A percentile compares a stretch with the other conserved stretches of the same genome.
These are phyloP conservation scores for Tulasnella sp. DNA, from an alignment of 768 basidiomycete genomes.

Conservation along the genomic window DNA sequence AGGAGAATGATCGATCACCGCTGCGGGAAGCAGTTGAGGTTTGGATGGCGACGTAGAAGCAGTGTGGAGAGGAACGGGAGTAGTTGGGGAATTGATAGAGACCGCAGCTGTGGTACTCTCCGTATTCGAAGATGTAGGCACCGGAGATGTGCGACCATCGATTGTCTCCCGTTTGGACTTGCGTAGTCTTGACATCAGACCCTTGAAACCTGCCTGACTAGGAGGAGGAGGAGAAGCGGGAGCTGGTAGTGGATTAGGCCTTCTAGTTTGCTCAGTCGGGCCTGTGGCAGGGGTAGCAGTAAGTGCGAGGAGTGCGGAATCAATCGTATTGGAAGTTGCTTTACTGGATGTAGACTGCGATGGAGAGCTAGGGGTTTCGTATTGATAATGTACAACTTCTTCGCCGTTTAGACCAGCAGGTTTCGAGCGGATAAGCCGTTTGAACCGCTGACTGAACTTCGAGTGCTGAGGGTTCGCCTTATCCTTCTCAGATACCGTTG, in stretches of 20 bases:
- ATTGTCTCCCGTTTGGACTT: constrained; percentile 7
- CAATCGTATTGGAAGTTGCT: neutral
- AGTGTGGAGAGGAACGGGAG: neutral
- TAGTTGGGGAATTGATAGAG: neutral
- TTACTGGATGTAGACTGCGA: neutral
- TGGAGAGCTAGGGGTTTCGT: neutral
- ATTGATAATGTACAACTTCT: constrained; percentile 21
- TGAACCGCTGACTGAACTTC: constrained; percentile 61
- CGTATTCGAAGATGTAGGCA: neutral
- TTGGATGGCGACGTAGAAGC: neutral
- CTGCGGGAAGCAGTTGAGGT: neutral
- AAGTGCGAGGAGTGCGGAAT: neutral
- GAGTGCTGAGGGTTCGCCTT: no score
- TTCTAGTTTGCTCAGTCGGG: no score
- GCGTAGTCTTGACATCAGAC: constrained; percentile 64
- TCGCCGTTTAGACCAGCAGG: constrained; percentile 39
- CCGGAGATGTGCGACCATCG: neutral
- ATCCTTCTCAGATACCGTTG: constrained; percentile 16
- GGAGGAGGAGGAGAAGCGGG: constrained; percentile 42
- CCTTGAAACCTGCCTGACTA: constrained; percentile 56
- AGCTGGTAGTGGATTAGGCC: constrained; percentile 31
- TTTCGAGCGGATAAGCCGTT: constrained; percentile 44
- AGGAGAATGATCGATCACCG: neutral
- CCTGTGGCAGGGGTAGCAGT: no score
- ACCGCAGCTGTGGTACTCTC: neutral